Conservation (phyloP, 2,329 filamentous ascomycete genomes). For the Zelopaecilomyces penicillatus region DNA sequence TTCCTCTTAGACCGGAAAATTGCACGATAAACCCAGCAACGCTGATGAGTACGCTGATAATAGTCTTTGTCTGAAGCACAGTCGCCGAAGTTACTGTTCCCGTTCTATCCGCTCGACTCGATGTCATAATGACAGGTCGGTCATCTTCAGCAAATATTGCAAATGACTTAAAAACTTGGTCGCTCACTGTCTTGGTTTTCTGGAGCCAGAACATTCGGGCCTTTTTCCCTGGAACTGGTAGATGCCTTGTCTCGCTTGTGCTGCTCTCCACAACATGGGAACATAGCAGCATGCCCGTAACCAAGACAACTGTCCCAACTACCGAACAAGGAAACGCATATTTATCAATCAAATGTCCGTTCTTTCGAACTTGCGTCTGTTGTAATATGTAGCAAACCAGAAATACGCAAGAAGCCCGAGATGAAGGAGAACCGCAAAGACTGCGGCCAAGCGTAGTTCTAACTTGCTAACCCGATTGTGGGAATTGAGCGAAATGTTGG, state of each 20-base stretch:
- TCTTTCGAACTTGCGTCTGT: background rate
- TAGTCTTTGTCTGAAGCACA: too few relatives aligned
- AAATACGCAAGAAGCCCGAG: background rate
- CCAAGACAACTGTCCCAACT: conserved; percentile 19
- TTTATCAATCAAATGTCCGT: background rate
- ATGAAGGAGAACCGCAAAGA: background rate
- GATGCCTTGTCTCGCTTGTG: conserved; percentile 17
- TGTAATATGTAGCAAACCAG: background rate
- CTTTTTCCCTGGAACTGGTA: background rate
- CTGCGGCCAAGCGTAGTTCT: background rate
- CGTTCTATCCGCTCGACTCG: background rate
- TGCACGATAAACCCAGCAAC: conserved; percentile 20
- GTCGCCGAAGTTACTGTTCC: too few relatives aligned
- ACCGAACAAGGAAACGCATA: conserved; percentile 20
- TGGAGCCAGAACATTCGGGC: conserved; percentile 22
- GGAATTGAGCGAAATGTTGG: conserved; percentile 3
- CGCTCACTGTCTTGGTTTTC: background rate
- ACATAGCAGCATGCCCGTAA: conserved; percentile 21
- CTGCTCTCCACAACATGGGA: conserved; percentile 23
- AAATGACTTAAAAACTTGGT: conserved; percentile 1
- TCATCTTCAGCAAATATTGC: background rate
- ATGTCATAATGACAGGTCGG: background rate
- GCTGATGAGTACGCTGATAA: conserved; percentile 8
- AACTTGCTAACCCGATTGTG: background rate
- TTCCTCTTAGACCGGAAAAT: conserved; percentile 15